Evolutionary conservation across 352 stramenopile species (phyloP).

Genomic region (Albugo laibachii): DNA sequence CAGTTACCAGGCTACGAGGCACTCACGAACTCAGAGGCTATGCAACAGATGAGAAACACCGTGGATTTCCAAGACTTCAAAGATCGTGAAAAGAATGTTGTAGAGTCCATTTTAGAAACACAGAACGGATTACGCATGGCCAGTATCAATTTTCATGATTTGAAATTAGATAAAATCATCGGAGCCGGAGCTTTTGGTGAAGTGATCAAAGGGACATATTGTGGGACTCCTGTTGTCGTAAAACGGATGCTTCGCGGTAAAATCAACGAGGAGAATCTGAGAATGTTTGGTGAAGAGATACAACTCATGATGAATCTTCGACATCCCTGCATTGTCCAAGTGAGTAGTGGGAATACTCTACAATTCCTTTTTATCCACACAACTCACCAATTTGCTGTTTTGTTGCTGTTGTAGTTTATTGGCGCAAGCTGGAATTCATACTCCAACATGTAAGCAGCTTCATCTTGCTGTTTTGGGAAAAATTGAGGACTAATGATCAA

Average conservation of each 20-base stretch:
- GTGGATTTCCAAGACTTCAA: slow-evolving; percentile 75
- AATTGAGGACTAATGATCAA: neutral
- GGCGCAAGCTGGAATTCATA: slow-evolving; percentile 82
- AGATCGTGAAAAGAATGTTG: slow-evolving; percentile 71
- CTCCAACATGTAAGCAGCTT: slow-evolving; percentile 71
- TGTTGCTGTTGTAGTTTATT: slow-evolving; percentile 37
- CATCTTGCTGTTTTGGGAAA: slow-evolving; percentile 1
- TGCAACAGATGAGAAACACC: slow-evolving; percentile 14
- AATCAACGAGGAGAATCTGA: slow-evolving; percentile 74
- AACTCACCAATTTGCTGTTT: too few species aligned
- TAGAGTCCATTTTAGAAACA: slow-evolving; percentile 77
- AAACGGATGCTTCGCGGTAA: slow-evolving; percentile 81
- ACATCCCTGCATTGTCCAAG: slow-evolving; percentile 74
- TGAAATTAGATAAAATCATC: slow-evolving; percentile 80
- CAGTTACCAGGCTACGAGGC: too few species aligned
- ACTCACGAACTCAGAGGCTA: too few species aligned
- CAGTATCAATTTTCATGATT: slow-evolving; percentile 77
- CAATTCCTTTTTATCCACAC: neutral
- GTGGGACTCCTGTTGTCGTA: slow-evolving; percentile 69
- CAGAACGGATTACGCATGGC: slow-evolving; percentile 75
- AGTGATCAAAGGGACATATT: slow-evolving; percentile 80
- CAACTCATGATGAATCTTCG: slow-evolving; percentile 82
- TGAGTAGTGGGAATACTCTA: slow-evolving; percentile 3
- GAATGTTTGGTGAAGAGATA: slow-evolving; percentile 80
- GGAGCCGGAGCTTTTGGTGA: slow-evolving; percentile 67